A percentile compares a stretch with the other conserved stretches of the same genome.
These are phyloP conservation scores for Cubamyces lactineus DNA, from an alignment of 768 basidiomycete species.

Conservation along the genomic window DNA sequence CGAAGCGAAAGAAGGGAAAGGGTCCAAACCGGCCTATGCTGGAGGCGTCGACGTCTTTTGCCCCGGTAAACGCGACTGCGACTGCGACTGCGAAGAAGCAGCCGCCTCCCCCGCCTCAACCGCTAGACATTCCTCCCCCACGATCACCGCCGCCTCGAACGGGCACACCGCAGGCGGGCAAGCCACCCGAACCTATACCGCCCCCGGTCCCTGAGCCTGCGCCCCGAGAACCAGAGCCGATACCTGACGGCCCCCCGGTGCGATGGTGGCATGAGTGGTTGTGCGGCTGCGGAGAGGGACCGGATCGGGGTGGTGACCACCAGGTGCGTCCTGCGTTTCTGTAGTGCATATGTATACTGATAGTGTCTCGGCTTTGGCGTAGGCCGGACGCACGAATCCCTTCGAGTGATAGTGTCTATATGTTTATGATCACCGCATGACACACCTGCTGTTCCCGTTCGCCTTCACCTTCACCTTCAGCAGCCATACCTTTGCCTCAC, in stretches of 20 bases:
- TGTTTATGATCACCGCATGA: neutral
- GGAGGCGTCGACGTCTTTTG: slow-evolving; percentile 29
- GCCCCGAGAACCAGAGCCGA: slow-evolving; percentile 30
- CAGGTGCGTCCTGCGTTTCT: slow-evolving; percentile 51
- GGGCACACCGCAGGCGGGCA: slow-evolving; percentile 39
- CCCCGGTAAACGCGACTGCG: slow-evolving; percentile 34
- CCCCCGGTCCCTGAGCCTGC: slow-evolving; percentile 32
- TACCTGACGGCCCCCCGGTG: slow-evolving; percentile 41
- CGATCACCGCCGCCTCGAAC: slow-evolving; percentile 56
- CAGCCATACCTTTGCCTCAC: neutral
- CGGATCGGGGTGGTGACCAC: slow-evolving; percentile 69
- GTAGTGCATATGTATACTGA: neutral
- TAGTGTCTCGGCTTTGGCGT: neutral
- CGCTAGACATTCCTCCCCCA: slow-evolving; percentile 64
- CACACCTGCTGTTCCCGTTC: neutral
- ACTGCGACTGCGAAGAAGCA: slow-evolving; percentile 3
- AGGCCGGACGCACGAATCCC: slow-evolving; percentile 79
- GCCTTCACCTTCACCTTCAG: neutral
- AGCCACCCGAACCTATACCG: slow-evolving; percentile 43
- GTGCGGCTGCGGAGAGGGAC: slow-evolving; percentile 78
- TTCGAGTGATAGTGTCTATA: slow-evolving; percentile 40
- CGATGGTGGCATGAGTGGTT: slow-evolving; percentile 90
- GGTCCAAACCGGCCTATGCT: slow-evolving; percentile 31
- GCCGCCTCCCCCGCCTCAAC: slow-evolving; percentile 46
- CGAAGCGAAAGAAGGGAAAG: slow-evolving; percentile 3